A percentile compares a stretch with the other conserved stretches of the same genome.
These are phyloP conservation scores for Chaetomidium leptoderma DNA, from an alignment of 495 filamentous ascomycete genomes.

Conservation along the genomic window DNA sequence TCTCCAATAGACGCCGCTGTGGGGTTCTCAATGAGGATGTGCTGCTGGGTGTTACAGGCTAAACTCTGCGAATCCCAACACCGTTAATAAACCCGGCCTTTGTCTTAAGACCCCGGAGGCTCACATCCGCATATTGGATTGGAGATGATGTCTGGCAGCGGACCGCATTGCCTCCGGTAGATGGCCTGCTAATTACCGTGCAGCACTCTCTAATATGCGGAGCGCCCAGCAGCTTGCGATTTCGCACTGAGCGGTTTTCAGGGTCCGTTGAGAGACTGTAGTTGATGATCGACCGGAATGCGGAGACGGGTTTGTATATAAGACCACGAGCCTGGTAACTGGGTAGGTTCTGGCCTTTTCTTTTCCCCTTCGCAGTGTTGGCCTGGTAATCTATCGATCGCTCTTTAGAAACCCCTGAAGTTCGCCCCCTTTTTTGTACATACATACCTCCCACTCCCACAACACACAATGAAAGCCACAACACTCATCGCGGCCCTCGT, in stretches of 20 bases:
- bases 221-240: no score
- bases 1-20: not conserved
- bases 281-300: not conserved
- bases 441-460: not conserved
- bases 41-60: slow-evolving; percentile 11
- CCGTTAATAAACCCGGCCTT: slow-evolving; percentile 11
- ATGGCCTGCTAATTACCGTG: not conserved
- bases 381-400: not conserved
- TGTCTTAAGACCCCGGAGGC: slow-evolving; percentile 19
- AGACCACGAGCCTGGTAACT: not conserved
- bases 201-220: not conserved
- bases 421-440: not conserved
- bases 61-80: slow-evolving; percentile 12
- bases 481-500: slow-evolving; percentile 15
- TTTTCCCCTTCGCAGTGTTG: not conserved
- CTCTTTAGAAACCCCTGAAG: not conserved
- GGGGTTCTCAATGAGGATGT: not conserved
- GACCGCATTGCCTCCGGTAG: slow-evolving; percentile 9
- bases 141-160: not conserved
- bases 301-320: not conserved
- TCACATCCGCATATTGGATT: slow-evolving; percentile 24
- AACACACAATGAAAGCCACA: slow-evolving; percentile 3
- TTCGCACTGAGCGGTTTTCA: not conserved
- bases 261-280: no score
- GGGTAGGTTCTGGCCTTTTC: not conserved